Evolutionary conservation across 208 protist genomes (phyloP).

Genomic region (Crithidia fasciculata): DNA sequence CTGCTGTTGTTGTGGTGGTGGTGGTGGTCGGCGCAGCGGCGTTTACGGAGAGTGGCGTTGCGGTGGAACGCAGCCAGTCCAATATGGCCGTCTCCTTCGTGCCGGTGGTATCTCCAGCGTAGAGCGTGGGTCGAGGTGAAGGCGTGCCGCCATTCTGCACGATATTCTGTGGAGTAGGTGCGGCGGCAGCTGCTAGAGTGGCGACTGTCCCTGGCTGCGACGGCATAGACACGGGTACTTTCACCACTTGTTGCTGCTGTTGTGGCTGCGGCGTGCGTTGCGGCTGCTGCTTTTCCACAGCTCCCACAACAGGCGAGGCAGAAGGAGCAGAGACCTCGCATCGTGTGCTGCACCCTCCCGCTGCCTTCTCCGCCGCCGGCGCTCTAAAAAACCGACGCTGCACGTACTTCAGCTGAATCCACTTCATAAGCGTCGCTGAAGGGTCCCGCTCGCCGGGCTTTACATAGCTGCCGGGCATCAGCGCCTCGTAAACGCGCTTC

Average conservation of each 20-base stretch:
- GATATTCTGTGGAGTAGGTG: not conserved
- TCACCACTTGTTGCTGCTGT: not conserved
- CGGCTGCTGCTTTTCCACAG: not conserved
- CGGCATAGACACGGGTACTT: not conserved
- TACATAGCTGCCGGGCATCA: slow-evolving; percentile 46
- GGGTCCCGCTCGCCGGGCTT: slow-evolving; percentile 48
- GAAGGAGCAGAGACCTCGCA: not conserved
- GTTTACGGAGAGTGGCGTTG: not conserved
- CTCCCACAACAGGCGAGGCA: not conserved
- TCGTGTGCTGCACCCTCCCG: not conserved
- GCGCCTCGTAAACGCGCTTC: slow-evolving; percentile 54
- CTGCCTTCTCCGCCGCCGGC: not conserved
- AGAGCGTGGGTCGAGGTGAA: not conserved
- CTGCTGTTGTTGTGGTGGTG: not conserved
- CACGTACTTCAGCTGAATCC: slow-evolving; percentile 77
- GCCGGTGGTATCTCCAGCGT: slow-evolving; percentile 9
- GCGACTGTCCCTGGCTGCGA: no score
- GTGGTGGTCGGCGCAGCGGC: not conserved
- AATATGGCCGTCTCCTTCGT: slow-evolving; percentile 20
- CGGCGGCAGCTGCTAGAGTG: not conserved
- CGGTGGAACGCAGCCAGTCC: slow-evolving; percentile 16
- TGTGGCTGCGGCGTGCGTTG: not conserved
- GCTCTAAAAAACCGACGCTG: slow-evolving; percentile 51
- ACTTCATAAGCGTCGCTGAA: slow-evolving; percentile 54
- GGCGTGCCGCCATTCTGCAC: not conserved